Percentiles rank a stretch among this genome's conserved stretches.
phyloP scores from a whole-genome alignment of 306 rosid genomes.

The Quercus berberidifolia region DNA sequence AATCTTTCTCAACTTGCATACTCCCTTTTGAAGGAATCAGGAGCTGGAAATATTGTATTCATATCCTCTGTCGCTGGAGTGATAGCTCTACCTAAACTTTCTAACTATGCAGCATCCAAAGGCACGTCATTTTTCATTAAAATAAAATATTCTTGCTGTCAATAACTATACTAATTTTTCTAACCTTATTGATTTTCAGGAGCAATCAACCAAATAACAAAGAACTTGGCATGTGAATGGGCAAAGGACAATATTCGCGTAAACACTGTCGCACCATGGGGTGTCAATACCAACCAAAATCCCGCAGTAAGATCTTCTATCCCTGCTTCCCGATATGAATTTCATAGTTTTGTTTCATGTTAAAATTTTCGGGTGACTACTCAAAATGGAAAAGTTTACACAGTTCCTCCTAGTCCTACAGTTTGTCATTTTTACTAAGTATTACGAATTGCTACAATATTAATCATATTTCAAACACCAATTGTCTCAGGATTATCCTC shows the following conservation, averaged over 20 bases:
- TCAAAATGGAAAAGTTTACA: too few relatives aligned
- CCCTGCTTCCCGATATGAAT: background rate
- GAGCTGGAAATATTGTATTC: slow-evolving; percentile 37
- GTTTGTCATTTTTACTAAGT: too few relatives aligned
- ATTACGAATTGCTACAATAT: background rate
- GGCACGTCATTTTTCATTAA: slow-evolving; percentile 20
- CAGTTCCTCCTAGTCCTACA: too few relatives aligned
- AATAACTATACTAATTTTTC: background rate
- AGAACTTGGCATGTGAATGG: slow-evolving; percentile 71
- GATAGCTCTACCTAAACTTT: slow-evolving; percentile 28
- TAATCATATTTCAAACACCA: background rate
- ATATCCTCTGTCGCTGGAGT: slow-evolving; percentile 40
- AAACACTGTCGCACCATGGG: slow-evolving; percentile 55
- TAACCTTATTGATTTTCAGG: slow-evolving; percentile 19
- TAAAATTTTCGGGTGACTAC: background rate
- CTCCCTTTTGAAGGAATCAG: slow-evolving; percentile 48
- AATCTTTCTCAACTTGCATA: slow-evolving; percentile 39
- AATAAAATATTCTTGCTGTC: background rate
- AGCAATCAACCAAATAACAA: slow-evolving; percentile 60
- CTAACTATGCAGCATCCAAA: slow-evolving; percentile 57
- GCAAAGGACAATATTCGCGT: slow-evolving; percentile 56
- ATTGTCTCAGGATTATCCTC: background rate
- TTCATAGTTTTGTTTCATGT: background rate
- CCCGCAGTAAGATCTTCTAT: background rate
- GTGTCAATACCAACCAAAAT: slow-evolving; percentile 6